A percentile compares a stretch with the other conserved stretches of the same genome.
phyloP scores from a whole-genome alignment of 495 filamentous ascomycete species.

The Hyaloscypha variabilis region DNA sequence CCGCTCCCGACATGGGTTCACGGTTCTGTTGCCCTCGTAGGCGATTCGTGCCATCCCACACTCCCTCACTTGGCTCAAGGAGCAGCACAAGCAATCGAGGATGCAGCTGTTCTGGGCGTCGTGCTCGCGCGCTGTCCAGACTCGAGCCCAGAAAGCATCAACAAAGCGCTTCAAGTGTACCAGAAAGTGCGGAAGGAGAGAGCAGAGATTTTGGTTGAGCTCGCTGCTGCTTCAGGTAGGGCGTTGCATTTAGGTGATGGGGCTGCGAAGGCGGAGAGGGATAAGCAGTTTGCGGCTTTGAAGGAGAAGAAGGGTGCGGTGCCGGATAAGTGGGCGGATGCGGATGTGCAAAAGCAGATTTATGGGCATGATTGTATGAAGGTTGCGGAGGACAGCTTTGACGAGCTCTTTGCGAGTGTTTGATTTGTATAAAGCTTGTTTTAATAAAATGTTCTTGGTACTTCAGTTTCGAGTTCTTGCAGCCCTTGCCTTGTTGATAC shows the following conservation, averaged over 20 bases:
- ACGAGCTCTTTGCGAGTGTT: conserved; percentile 21
- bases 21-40: conserved; percentile 67
- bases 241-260: conserved; percentile 76
- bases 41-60: conserved; percentile 81
- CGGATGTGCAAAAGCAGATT: conserved; percentile 70
- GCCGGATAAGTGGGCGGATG: conserved; percentile 81
- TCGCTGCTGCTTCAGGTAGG: conserved; percentile 68
- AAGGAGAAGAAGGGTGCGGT: conserved; percentile 54
- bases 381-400: conserved; percentile 27
- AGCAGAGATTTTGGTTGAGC: conserved; percentile 68
- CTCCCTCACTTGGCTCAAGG: conserved; percentile 72
- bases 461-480: no score
- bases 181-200: conserved; percentile 72
- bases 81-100: conserved; percentile 86
- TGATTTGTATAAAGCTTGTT: conserved; percentile 9
- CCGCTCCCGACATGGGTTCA: conserved; percentile 72
- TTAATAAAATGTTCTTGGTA: no score
- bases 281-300: conserved; percentile 66
- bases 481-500: no score
- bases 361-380: conserved; percentile 52
- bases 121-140: conserved; percentile 60
- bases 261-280: conserved; percentile 73
- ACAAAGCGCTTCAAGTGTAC: conserved; percentile 69
- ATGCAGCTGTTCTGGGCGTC: conserved; percentile 72
- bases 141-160: conserved; percentile 55